phyloP scores from a whole-genome alignment of 371 early-diverging fungal genomes.

The Mucor velutinosus region DNA sequence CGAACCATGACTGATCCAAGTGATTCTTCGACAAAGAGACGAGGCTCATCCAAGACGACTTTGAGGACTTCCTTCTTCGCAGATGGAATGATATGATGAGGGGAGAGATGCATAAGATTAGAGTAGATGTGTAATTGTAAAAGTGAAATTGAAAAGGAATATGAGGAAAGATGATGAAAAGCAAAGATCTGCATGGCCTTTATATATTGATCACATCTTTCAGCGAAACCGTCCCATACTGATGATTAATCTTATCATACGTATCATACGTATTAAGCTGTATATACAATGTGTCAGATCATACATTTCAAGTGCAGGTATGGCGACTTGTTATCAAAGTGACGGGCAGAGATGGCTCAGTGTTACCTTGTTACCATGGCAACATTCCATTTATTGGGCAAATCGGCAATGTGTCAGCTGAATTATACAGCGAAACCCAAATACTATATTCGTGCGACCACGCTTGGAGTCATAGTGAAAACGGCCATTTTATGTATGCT shows the following conservation, averaged over 20 bases:
- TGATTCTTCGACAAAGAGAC: slow-evolving; percentile 36
- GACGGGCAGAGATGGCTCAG: background rate
- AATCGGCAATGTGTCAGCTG: background rate
- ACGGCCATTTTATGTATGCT: background rate
- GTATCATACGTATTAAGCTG: background rate
- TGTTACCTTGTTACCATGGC: background rate
- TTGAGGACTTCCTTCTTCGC: slow-evolving; percentile 22
- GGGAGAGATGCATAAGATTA: background rate
- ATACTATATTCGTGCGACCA: background rate
- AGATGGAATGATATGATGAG: background rate
- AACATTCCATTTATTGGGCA: background rate
- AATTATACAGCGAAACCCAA: background rate
- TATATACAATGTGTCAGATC: slow-evolving; percentile 3
- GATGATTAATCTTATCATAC: background rate
- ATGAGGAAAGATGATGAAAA: background rate
- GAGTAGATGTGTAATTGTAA: background rate
- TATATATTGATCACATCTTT: background rate
- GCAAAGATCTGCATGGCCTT: background rate
- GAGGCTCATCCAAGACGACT: slow-evolving; percentile 40
- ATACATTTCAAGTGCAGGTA: background rate
- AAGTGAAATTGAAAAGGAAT: background rate
- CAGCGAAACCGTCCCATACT: background rate
- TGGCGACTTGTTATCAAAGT: background rate
- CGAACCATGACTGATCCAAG: slow-evolving; percentile 39
- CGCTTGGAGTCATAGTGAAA: background rate